A percentile compares a stretch with the other conserved stretches of the same genome.
These are phyloP conservation scores for Lipomyces japonicus DNA, from an alignment of 805 yeast species.

Conservation along the genomic window DNA sequence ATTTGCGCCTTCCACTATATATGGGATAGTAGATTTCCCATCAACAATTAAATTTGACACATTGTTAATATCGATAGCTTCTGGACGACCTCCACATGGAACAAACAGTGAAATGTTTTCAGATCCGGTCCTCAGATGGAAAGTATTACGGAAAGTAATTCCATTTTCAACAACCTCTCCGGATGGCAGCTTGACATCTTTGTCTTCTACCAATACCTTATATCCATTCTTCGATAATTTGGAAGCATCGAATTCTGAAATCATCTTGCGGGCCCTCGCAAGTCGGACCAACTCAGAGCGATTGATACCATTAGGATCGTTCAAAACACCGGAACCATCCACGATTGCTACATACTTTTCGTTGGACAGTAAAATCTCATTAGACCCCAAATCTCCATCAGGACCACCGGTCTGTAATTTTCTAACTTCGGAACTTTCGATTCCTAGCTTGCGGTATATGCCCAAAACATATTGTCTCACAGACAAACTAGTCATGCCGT, in stretches of 20 bases:
- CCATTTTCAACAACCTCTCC: constrained; percentile 78
- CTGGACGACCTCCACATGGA: constrained; percentile 99
- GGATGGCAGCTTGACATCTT: constrained; percentile 69
- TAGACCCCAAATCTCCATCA: constrained; percentile 96
- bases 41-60: constrained; percentile 69
- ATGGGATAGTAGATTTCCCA: constrained; percentile 74
- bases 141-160: constrained; percentile 81
- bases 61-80: constrained; percentile 84
- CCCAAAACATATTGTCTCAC: constrained; percentile 89
- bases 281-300: constrained; percentile 71
- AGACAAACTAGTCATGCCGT: constrained; percentile 95
- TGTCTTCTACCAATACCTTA: constrained; percentile 79
- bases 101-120: constrained; percentile 77
- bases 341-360: constrained; percentile 85
- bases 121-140: constrained; percentile 71
- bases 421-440: constrained; percentile 55
- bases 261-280: constrained; percentile 73
- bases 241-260: constrained; percentile 61
- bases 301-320: constrained; percentile 86
- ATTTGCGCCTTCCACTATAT: constrained; percentile 96
- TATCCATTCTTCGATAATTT: constrained; percentile 74
- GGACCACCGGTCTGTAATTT: constrained; percentile 99
- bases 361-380: constrained; percentile 83
- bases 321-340: constrained; percentile 94
- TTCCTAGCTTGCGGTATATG: constrained; percentile 71